Evolutionary conservation across 2,329 filamentous ascomycete species (phyloP).

Genomic region (Lachnellula subtilissima): DNA sequence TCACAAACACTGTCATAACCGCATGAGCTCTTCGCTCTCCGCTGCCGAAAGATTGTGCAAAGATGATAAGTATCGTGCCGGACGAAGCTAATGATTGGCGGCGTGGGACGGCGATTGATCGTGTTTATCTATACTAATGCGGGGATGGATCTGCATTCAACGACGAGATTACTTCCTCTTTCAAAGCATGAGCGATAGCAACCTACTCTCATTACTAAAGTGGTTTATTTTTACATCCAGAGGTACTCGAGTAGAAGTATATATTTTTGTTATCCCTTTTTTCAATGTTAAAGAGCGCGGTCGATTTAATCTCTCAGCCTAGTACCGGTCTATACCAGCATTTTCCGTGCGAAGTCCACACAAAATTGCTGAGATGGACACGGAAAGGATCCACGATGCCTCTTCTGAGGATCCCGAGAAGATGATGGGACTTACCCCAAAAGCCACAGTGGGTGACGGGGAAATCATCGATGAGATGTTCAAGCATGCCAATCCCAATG

Average conservation of each 20-base stretch:
- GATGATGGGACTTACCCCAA: constrained; percentile 5
- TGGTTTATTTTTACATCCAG: neutral
- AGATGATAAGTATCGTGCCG: neutral
- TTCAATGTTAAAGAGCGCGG: too few species aligned
- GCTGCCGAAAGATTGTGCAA: neutral
- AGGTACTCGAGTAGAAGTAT: neutral
- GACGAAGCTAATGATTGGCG: neutral
- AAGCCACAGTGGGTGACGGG: constrained; percentile 16
- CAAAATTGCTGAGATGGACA: neutral
- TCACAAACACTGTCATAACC: too few species aligned
- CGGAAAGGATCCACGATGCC: constrained; percentile 13
- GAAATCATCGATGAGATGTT: constrained; percentile 18
- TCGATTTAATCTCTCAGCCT: neutral
- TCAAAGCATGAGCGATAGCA: neutral
- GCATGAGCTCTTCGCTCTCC: too few species aligned
- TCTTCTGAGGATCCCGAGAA: constrained; percentile 18
- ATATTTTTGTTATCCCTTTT: neutral
- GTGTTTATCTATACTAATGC: neutral
- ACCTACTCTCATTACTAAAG: neutral
- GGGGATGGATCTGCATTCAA: neutral
- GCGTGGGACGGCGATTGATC: neutral
- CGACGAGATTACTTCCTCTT: neutral
- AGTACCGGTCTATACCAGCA: neutral
- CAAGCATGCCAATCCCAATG: constrained; percentile 35
- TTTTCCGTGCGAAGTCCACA: neutral